These are phyloP conservation scores for Straminergon stramineum DNA, from an alignment of 225 moss, liverwort and hornwort species.

Conservation along the genomic window DNA sequence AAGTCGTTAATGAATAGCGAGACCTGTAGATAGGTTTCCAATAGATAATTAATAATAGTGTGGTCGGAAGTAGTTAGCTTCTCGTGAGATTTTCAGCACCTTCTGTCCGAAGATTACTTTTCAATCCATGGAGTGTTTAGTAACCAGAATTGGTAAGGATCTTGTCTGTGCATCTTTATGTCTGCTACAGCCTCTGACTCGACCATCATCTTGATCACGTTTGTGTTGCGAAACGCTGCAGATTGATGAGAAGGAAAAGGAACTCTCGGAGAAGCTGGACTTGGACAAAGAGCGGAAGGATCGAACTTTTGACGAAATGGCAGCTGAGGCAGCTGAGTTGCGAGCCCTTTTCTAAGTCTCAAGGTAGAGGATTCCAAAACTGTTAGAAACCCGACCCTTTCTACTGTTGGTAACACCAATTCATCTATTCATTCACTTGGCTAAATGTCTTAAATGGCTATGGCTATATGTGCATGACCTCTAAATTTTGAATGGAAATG, in stretches of 20 bases:
- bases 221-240: constrained; percentile 4
- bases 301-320: constrained; percentile 67
- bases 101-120: neutral
- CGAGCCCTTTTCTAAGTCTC: constrained; percentile 57
- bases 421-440: neutral
- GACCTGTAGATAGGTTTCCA: neutral
- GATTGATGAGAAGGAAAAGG: constrained; percentile 82
- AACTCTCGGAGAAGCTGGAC: constrained; percentile 59
- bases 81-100: neutral
- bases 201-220: neutral
- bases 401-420: neutral
- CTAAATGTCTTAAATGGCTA: neutral
- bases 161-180: neutral
- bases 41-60: neutral
- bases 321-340: constrained; percentile 70
- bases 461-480: too few relatives aligned
- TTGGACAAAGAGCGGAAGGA: constrained; percentile 81
- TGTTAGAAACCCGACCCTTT: neutral
- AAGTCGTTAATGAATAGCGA: neutral
- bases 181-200: neutral
- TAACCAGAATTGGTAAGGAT: neutral
- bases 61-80: neutral
- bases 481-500: neutral
- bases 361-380: neutral
- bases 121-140: neutral